These are phyloP conservation scores for Hypoxylon rubiginosum DNA, from an alignment of 2,329 filamentous ascomycete genomes.

Conservation along the genomic window DNA sequence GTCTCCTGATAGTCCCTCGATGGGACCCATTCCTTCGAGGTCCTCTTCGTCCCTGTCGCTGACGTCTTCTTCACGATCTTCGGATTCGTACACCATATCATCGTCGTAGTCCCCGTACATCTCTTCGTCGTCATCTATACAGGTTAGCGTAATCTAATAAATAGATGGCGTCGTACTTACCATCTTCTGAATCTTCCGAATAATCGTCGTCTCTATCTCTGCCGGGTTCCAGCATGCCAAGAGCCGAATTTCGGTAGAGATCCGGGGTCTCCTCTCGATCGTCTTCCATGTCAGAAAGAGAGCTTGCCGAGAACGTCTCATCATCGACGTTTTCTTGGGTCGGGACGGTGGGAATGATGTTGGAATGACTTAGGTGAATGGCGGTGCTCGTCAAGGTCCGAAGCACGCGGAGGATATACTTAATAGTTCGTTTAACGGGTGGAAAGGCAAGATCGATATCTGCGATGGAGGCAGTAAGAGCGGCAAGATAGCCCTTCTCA, in stretches of 20 bases:
- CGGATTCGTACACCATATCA: constrained; percentile 87
- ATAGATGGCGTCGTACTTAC: constrained; percentile 50
- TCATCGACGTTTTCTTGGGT: constrained; percentile 81
- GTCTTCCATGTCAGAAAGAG: constrained; percentile 88
- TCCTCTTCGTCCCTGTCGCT: constrained; percentile 86
- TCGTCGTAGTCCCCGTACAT: constrained; percentile 96
- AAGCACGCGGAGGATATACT: constrained; percentile 93
- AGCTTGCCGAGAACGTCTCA: constrained; percentile 88
- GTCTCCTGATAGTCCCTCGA: constrained; percentile 79
- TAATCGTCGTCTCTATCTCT: constrained; percentile 79
- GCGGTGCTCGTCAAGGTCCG: constrained; percentile 90
- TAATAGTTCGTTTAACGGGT: constrained; percentile 91
- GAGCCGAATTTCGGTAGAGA: constrained; percentile 93
- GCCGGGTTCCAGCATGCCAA: constrained; percentile 92
- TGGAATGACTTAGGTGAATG: constrained; percentile 84
- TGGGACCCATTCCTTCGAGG: constrained; percentile 84
- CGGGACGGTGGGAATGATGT: constrained; percentile 76
- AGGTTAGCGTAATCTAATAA: constrained; percentile 24
- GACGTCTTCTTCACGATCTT: constrained; percentile 86
- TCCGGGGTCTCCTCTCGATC: constrained; percentile 96
- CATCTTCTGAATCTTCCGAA: constrained; percentile 79
- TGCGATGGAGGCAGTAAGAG: constrained; percentile 90
- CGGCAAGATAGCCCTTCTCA: constrained; percentile 93
- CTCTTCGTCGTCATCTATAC: constrained; percentile 80
- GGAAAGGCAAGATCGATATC: constrained; percentile 97